phyloP scores from a whole-genome alignment of 164 flowering plant species.

The Chimonanthus praecox region DNA sequence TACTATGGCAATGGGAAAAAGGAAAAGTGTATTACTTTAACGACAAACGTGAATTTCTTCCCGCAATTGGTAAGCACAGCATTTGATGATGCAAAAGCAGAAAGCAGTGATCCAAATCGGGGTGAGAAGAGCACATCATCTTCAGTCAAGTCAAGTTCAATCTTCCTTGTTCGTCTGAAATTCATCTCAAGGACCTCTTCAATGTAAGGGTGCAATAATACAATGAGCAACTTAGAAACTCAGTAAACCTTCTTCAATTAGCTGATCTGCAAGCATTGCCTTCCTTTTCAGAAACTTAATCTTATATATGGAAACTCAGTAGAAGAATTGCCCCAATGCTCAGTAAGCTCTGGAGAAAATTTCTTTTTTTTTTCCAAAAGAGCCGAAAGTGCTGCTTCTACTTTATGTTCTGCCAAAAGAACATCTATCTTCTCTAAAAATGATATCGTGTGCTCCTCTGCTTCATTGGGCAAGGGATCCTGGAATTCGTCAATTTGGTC shows the following conservation, averaged over 20 bases:
- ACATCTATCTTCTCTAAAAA: conserved; percentile 79
- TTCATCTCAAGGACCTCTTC: conserved; percentile 92
- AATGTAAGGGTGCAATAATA: conserved; percentile 74
- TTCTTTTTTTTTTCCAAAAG: conserved; percentile 64
- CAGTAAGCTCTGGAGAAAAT: conserved; percentile 48
- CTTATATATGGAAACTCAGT: conserved; percentile 50
- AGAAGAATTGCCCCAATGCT: conserved; percentile 37
- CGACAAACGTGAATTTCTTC: conserved; percentile 57
- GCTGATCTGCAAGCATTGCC: conserved; percentile 62
- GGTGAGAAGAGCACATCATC: conserved; percentile 52
- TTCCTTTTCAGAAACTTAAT: conserved; percentile 61
- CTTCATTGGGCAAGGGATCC: conserved; percentile 30
- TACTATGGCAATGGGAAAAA: not conserved
- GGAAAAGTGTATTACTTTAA: conserved; percentile 52
- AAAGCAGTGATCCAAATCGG: conserved; percentile 49
- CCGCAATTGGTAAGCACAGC: conserved; percentile 59
- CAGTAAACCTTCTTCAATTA: conserved; percentile 45
- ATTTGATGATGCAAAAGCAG: conserved; percentile 54
- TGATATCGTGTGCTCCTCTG: conserved; percentile 29
- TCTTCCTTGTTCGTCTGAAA: conserved; percentile 69
- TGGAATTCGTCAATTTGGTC: conserved; percentile 27
- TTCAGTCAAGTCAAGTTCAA: conserved; percentile 50
- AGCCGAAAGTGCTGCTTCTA: conserved; percentile 73
- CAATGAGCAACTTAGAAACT: conserved; percentile 75
- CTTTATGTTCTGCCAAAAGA: conserved; percentile 81